phyloP scores from a whole-genome alignment of 768 basidiomycete genomes.

The Lentinula sp. region DNA sequence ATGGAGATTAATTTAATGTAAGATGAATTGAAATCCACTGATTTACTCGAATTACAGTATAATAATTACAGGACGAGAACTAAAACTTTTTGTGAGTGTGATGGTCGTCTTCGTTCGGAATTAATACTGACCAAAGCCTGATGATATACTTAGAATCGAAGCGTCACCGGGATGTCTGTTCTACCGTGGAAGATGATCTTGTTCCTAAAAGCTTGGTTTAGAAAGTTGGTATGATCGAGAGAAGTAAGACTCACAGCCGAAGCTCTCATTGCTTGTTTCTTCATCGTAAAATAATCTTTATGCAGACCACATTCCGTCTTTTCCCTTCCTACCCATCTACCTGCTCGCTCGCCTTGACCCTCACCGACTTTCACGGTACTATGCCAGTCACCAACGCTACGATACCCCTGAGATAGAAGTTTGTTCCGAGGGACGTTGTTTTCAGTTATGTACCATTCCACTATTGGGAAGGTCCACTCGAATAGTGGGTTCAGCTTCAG shows the following conservation, averaged over 20 bases:
- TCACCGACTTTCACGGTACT: slow-evolving; percentile 71
- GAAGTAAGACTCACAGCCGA: background rate
- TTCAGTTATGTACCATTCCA: slow-evolving; percentile 78
- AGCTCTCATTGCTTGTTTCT: slow-evolving; percentile 39
- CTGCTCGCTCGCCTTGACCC: slow-evolving; percentile 81
- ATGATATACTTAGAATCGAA: background rate
- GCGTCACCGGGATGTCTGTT: background rate
- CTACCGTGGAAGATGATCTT: slow-evolving; percentile 5
- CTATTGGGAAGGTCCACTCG: slow-evolving; percentile 77
- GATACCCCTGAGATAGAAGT: slow-evolving; percentile 87
- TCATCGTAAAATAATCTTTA: slow-evolving; percentile 82
- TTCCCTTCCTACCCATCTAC: slow-evolving; percentile 83
- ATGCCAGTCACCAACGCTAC: slow-evolving; percentile 97
- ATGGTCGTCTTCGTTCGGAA: background rate
- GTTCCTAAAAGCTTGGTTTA: background rate
- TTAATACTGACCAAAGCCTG: background rate
- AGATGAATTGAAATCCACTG: background rate
- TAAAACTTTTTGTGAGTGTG: background rate
- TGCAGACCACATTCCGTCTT: slow-evolving; percentile 98
- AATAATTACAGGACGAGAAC: background rate
- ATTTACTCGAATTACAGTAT: background rate
- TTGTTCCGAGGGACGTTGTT: slow-evolving; percentile 86
- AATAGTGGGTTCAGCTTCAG: slow-evolving; percentile 94
- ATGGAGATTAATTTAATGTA: background rate
- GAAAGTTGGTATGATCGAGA: background rate